These are phyloP conservation scores for Noccaea bulbosa DNA, from an alignment of 345 rosid species.

Conservation along the genomic window DNA sequence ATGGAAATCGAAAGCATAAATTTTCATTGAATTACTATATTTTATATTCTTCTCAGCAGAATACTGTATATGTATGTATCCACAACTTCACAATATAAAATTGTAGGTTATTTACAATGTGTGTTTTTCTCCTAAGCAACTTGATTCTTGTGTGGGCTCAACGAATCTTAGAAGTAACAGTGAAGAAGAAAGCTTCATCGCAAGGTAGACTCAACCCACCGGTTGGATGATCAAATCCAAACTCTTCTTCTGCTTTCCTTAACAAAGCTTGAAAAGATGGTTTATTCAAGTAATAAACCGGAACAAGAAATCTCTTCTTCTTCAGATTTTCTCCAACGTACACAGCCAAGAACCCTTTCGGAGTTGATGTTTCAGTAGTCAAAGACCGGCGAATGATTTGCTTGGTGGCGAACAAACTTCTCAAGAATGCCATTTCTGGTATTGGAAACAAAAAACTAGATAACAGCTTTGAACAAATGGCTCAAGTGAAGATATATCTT, in stretches of 20 bases:
- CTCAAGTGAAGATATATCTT: not conserved
- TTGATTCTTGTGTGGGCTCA: conserved; percentile 14
- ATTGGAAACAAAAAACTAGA: not conserved
- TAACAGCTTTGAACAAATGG: not conserved
- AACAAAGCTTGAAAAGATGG: conserved; percentile 50
- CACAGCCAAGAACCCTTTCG: conserved; percentile 52
- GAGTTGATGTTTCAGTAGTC: conserved; percentile 41
- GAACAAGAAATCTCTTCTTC: conserved; percentile 48
- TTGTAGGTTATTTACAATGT: conserved; percentile 26
- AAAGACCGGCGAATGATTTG: conserved; percentile 31
- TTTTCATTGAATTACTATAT: not conserved
- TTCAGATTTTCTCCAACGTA: conserved; percentile 48
- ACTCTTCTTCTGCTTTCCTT: conserved; percentile 53
- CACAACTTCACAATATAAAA: not conserved
- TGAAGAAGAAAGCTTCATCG: conserved; percentile 48
- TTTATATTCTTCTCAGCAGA: not conserved
- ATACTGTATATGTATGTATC: not conserved
- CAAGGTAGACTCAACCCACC: conserved; percentile 53
- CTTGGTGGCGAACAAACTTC: conserved; percentile 34
- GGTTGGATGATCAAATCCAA: conserved; percentile 47
- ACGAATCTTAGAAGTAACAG: conserved; percentile 43
- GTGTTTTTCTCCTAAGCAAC: conserved; percentile 6
- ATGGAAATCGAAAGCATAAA: conserved; percentile 3
- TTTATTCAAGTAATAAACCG: conserved; percentile 45
- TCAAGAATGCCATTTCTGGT: conserved; percentile 34